Percentiles rank a stretch among this genome's conserved stretches.
These are phyloP conservation scores for Pezicula radicicola DNA, from an alignment of 2,329 filamentous ascomycete species.

Conservation along the genomic window DNA sequence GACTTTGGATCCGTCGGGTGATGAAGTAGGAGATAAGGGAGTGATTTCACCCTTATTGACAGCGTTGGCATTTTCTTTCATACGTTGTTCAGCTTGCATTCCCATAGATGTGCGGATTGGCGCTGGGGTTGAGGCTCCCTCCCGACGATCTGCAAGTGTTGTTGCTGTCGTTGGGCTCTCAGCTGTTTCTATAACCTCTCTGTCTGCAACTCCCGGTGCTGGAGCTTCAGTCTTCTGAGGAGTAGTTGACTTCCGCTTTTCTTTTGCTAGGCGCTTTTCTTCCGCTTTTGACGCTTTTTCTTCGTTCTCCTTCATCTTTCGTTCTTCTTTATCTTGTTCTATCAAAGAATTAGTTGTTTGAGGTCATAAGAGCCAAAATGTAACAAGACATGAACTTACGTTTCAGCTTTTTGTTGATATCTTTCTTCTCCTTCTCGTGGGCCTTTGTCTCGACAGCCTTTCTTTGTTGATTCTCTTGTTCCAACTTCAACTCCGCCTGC, in stretches of 20 bases:
- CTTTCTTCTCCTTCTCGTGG: slow-evolving; percentile 50
- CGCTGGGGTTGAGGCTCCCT: slow-evolving; percentile 7
- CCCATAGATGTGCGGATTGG: slow-evolving; percentile 25
- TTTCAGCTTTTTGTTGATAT: slow-evolving; percentile 52
- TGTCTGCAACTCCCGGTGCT: neutral
- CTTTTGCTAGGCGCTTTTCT: slow-evolving; percentile 47
- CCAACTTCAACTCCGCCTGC: slow-evolving; percentile 58
- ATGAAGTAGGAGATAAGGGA: slow-evolving; percentile 14
- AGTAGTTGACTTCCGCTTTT: slow-evolving; percentile 45
- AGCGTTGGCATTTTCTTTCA: slow-evolving; percentile 16
- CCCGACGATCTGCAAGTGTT: slow-evolving; percentile 11
- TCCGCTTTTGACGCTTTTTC: slow-evolving; percentile 50
- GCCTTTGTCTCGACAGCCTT: slow-evolving; percentile 55
- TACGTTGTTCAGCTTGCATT: slow-evolving; percentile 20
- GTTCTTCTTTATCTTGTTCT: slow-evolving; percentile 36
- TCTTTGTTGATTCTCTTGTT: slow-evolving; percentile 63
- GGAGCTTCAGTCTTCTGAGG: neutral
- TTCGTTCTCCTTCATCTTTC: slow-evolving; percentile 45
- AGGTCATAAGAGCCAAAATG: neutral
- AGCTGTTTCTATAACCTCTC: neutral
- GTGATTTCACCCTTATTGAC: slow-evolving; percentile 17
- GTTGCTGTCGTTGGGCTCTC: neutral
- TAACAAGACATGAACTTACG: slow-evolving; percentile 42
- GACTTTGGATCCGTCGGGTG: slow-evolving; percentile 17
- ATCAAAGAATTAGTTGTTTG: slow-evolving; percentile 14